Percentiles rank a stretch among this genome's conserved stretches.
These are phyloP conservation scores for Hemileccinum rubropunctum DNA, from an alignment of 768 basidiomycete species.

Conservation along the genomic window DNA sequence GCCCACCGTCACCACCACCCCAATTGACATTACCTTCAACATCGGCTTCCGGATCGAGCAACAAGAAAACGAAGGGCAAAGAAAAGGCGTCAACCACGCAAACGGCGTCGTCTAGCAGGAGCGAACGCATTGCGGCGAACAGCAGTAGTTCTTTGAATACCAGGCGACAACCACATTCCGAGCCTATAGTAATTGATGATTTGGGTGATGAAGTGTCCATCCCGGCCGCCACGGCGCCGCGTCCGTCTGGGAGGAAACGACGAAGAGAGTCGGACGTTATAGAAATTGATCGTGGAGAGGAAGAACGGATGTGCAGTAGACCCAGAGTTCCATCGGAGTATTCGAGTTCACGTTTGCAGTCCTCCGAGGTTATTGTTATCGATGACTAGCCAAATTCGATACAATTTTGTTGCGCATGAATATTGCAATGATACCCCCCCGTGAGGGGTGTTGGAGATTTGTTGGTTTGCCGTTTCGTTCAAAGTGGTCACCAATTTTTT, in stretches of 20 bases:
- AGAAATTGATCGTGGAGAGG: conserved; percentile 32
- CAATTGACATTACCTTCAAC: conserved; percentile 14
- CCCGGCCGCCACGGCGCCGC: not conserved
- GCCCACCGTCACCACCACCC: conserved; percentile 35
- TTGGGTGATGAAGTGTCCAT: conserved; percentile 27
- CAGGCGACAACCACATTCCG: conserved; percentile 12
- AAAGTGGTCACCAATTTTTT: not conserved
- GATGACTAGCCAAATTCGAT: conserved; percentile 28
- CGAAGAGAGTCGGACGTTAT: conserved; percentile 27
- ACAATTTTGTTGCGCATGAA: too few relatives aligned
- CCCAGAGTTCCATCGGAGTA: conserved; percentile 12
- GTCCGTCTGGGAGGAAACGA: conserved; percentile 34
- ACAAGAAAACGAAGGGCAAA: conserved; percentile 37
- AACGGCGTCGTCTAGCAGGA: conserved; percentile 5
- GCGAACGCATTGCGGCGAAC: not conserved
- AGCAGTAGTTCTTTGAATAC: conserved; percentile 15
- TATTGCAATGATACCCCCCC: not conserved
- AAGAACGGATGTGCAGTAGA: conserved; percentile 22
- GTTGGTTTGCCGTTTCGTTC: not conserved
- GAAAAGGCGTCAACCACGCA: conserved; percentile 20
- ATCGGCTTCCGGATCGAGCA: not conserved
- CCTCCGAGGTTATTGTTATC: conserved; percentile 44
- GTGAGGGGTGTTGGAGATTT: conserved; percentile 12
- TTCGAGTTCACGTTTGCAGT: conserved; percentile 13
- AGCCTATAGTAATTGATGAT: conserved; percentile 31